Base-by-base conservation (phyloP, 2,329 filamentous ascomycete genomes). In the Neocatenulostroma microsporum region DNA sequence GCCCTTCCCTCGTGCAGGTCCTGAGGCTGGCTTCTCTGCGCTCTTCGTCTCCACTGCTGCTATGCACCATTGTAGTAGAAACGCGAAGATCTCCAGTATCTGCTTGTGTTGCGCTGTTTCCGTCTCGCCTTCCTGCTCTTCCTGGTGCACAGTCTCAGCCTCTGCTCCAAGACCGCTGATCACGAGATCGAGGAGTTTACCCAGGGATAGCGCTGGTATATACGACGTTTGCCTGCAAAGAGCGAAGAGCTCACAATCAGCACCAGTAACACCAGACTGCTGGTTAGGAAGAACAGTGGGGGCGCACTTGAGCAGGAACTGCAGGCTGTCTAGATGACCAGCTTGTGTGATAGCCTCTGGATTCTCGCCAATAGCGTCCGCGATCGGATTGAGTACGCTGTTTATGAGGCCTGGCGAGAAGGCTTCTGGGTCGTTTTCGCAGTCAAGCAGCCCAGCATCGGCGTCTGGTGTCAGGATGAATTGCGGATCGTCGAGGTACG, bases 281-380 rank as follows among this genome's bases (percentile, higher is more conserved):
- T 52, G 53, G 42, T 54, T 23, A 40, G 54, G 48, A 54, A 55
- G 59, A 58, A 67, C 72, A 60, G 68, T 70, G 64, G 76, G 73
- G 56, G 76, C 86, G 71, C 78, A 96, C 89, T 98, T 98, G 68
- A 98, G 74, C 41, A 98, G 70, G 58, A 94, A 94, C 62, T 95
- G 89, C 51, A 98, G 64, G 44, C 88, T 94, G 68, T 98, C 89
- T 67, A 96, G 88, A 47, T 81, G 75, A 34, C 78, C 74, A 54
- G 79, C 76, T 63, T 80, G 81, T 45, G 78, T 80, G 49, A 98
- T 81, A 42, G 84, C 83, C 63, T 95, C 89, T 34, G 91, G 87
- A 57, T 82, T 94, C 57, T 93, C 87, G 37, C 88, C 87, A 19
- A 98, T 78, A 20, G 85, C 82, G 61, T 96, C 91, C 45, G 95